A percentile compares a stretch with the other conserved stretches of the same genome.
These are phyloP conservation scores for Plenodomus biglobosus DNA, from an alignment of 2,329 filamentous ascomycete genomes.

Conservation along the genomic window DNA sequence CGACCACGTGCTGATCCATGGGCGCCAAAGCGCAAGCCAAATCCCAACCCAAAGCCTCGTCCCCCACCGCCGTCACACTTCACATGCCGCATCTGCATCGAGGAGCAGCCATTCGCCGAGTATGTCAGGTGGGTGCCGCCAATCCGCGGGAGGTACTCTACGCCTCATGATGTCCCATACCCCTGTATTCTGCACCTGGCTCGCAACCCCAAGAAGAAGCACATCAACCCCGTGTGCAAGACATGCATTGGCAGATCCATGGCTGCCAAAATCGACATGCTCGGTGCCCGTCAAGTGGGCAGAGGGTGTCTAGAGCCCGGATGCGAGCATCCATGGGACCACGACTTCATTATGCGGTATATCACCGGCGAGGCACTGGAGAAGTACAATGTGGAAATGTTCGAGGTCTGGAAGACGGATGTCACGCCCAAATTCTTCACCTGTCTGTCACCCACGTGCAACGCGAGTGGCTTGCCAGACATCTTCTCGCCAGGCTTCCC, in stretches of 20 bases:
- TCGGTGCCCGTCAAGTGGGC: constrained; percentile 21
- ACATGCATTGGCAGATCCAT: constrained; percentile 27
- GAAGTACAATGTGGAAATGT: constrained; percentile 30
- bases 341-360: constrained; percentile 20
- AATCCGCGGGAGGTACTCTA: neutral
- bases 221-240: constrained; percentile 30
- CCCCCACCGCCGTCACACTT: constrained; percentile 18
- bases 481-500: constrained; percentile 22
- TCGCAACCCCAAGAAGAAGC: constrained; percentile 20
- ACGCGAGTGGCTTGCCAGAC: constrained; percentile 19
- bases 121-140: constrained; percentile 24
- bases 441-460: constrained; percentile 20
- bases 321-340: constrained; percentile 23
- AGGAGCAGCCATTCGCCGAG: constrained; percentile 12
- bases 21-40: constrained; percentile 23
- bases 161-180: constrained; percentile 13
- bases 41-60: constrained; percentile 10
- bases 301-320: constrained; percentile 28
- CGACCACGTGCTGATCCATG: constrained; percentile 22
- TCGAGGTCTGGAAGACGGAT: constrained; percentile 23
- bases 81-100: constrained; percentile 31
- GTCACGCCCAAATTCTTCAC: constrained; percentile 9
- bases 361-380: constrained; percentile 15
- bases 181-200: constrained; percentile 27
- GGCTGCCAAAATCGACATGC: constrained; percentile 22